Conservation (phyloP, 805 yeast genomes). For the Saccharomyces mikatae region DNA sequence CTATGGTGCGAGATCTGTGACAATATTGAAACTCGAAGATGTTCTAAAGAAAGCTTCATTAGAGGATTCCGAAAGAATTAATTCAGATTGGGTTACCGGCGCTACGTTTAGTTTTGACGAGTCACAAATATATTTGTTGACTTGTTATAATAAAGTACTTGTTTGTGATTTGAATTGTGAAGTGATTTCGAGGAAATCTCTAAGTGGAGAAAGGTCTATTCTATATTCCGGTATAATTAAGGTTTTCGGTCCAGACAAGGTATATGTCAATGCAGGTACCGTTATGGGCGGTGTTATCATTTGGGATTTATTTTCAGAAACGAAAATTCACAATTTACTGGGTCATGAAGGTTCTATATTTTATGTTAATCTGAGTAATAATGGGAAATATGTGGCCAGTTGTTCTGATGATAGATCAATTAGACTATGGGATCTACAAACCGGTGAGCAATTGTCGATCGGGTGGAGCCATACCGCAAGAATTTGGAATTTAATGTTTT, state of each 20-base stretch:
- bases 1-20: slow-evolving; percentile 70
- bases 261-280: slow-evolving; percentile 79
- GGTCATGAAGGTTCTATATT: slow-evolving; percentile 92
- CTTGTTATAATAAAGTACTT: slow-evolving; percentile 65
- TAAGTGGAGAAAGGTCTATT: slow-evolving; percentile 68
- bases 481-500: slow-evolving; percentile 75
- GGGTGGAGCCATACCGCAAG: slow-evolving; percentile 98
- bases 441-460: slow-evolving; percentile 54
- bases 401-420: slow-evolving; percentile 95
- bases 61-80: slow-evolving; percentile 37
- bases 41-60: slow-evolving; percentile 16
- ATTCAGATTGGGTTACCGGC: slow-evolving; percentile 75
- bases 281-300: slow-evolving; percentile 80
- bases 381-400: slow-evolving; percentile 52
- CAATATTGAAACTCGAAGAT: slow-evolving; percentile 33
- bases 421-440: slow-evolving; percentile 55
- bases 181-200: slow-evolving; percentile 23
- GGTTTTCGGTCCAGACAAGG: slow-evolving; percentile 34
- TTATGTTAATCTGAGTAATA: slow-evolving; percentile 55
- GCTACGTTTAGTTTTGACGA: slow-evolving; percentile 41
- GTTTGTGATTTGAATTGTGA: slow-evolving; percentile 23
- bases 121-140: slow-evolving; percentile 44
- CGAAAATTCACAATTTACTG: slow-evolving; percentile 46
- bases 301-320: slow-evolving; percentile 51
- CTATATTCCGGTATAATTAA: slow-evolving; percentile 78